phyloP scores from a whole-genome alignment of 2,329 filamentous ascomycete genomes.

The Penicillium corylophilum region DNA sequence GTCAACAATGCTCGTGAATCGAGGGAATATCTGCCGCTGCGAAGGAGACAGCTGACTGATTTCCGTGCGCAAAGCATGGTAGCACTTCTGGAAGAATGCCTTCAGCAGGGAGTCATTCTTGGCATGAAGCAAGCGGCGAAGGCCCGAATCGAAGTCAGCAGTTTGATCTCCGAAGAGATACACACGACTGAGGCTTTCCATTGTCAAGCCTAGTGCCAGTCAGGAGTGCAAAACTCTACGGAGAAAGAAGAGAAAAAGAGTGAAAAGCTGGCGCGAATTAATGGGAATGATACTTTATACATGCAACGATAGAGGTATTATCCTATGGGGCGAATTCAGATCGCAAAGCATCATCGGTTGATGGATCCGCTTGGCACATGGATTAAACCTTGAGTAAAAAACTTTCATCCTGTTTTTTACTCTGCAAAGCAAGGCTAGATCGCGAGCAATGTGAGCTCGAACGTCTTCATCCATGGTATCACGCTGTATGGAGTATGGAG shows the following conservation, averaged over 20 bases:
- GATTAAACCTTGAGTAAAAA: background rate
- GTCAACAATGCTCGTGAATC: slow-evolving; percentile 42
- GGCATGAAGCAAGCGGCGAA: slow-evolving; percentile 41
- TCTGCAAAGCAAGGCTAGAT: background rate
- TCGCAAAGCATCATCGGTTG: slow-evolving; percentile 2
- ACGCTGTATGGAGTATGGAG: background rate
- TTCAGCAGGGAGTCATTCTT: slow-evolving; percentile 45
- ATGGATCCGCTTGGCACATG: slow-evolving; percentile 8
- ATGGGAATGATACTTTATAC: slow-evolving; percentile 22
- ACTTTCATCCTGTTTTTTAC: slow-evolving; percentile 10
- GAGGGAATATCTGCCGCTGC: slow-evolving; percentile 37
- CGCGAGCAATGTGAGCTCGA: background rate
- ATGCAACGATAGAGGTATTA: background rate
- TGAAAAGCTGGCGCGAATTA: background rate
- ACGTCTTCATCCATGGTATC: slow-evolving; percentile 1
- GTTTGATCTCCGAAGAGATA: slow-evolving; percentile 52
- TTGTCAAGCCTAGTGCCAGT: slow-evolving; percentile 18
- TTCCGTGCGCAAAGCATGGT: slow-evolving; percentile 43
- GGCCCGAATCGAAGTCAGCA: slow-evolving; percentile 42
- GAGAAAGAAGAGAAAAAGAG: slow-evolving; percentile 3
- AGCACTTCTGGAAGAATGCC: slow-evolving; percentile 45
- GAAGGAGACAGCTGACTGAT: slow-evolving; percentile 37
- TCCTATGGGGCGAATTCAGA: slow-evolving; percentile 8
- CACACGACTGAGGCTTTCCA: slow-evolving; percentile 34
- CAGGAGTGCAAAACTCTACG: slow-evolving; percentile 9